Evolutionary conservation across 2,329 filamentous ascomycete genomes (phyloP).

Genomic region (Beauveria medogensis): DNA sequence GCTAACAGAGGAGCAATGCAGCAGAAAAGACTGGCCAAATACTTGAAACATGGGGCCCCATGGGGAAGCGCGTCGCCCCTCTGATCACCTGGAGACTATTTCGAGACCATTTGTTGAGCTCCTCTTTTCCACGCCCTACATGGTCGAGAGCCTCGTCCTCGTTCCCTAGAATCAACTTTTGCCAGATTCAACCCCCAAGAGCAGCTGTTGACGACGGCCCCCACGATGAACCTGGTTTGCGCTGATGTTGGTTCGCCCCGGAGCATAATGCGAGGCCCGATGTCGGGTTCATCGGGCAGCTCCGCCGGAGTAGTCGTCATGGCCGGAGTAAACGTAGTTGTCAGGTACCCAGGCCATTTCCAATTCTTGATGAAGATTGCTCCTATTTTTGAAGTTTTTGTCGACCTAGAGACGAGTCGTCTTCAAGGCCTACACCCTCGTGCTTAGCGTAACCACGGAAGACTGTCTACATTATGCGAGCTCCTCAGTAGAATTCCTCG

Average conservation of each 20-base stretch:
- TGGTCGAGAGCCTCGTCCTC: background rate
- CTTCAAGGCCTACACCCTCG: background rate
- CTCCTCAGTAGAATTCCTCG: no score
- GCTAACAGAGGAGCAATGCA: background rate
- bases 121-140: constrained; percentile 11
- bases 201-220: constrained; percentile 2
- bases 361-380: background rate
- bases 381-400: background rate
- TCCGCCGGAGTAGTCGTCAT: background rate
- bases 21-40: background rate
- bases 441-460: background rate
- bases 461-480: background rate
- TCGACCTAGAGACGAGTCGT: background rate
- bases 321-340: background rate
- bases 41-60: constrained; percentile 1
- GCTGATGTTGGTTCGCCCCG: background rate
- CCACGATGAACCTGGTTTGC: background rate
- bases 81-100: background rate
- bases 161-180: constrained; percentile 3
- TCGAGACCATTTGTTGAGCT: background rate
- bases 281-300: constrained; percentile 3
- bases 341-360: background rate
- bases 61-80: background rate
- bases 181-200: background rate
- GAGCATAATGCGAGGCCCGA: background rate